Conservation (phyloP, 805 yeast genomes). For the Candida caryicola region DNA sequence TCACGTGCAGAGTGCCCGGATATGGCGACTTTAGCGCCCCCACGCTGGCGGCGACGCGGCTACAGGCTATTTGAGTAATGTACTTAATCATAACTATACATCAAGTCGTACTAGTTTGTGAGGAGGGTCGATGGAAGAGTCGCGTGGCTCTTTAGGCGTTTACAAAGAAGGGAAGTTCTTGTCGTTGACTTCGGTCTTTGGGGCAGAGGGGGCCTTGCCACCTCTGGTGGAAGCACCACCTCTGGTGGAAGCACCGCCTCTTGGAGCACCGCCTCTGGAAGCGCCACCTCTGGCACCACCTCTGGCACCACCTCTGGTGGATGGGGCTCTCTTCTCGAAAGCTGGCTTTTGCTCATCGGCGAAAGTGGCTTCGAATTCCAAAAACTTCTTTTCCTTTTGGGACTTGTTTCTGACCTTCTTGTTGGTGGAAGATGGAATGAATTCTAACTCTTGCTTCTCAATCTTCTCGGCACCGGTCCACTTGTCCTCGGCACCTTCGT, state of each 20-base stretch:
- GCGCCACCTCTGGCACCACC: constrained; percentile 22
- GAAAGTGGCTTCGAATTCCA: constrained; percentile 73
- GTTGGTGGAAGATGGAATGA: constrained; percentile 55
- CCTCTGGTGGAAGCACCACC: constrained; percentile 22
- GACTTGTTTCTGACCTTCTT: constrained; percentile 73
- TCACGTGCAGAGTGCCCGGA: too few relatives aligned
- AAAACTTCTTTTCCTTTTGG: constrained; percentile 74
- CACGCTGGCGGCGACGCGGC: too few relatives aligned
- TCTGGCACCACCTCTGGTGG: constrained; percentile 32
- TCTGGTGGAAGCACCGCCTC: constrained; percentile 16
- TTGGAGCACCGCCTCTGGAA: constrained; percentile 18
- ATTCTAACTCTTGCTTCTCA: constrained; percentile 62
- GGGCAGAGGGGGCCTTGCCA: constrained; percentile 28
- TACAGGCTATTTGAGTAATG: too few relatives aligned
- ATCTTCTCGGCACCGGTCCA: constrained; percentile 57
- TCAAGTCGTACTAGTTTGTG: constrained; percentile 4
- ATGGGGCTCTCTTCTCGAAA: constrained; percentile 20
- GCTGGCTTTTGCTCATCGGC: constrained; percentile 50
- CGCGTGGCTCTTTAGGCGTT: constrained; percentile 9
- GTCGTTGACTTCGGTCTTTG: constrained; percentile 48
- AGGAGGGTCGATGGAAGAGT: constrained; percentile 1
- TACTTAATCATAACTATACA: constrained; percentile 11
- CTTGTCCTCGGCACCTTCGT: constrained; percentile 56
- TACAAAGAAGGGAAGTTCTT: constrained; percentile 71
- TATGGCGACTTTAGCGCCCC: too few relatives aligned